A percentile compares a stretch with the other conserved stretches of the same genome.
Conservation (phyloP, 83 land plant genomes). For the Diphasiastrum complanatum region DNA sequence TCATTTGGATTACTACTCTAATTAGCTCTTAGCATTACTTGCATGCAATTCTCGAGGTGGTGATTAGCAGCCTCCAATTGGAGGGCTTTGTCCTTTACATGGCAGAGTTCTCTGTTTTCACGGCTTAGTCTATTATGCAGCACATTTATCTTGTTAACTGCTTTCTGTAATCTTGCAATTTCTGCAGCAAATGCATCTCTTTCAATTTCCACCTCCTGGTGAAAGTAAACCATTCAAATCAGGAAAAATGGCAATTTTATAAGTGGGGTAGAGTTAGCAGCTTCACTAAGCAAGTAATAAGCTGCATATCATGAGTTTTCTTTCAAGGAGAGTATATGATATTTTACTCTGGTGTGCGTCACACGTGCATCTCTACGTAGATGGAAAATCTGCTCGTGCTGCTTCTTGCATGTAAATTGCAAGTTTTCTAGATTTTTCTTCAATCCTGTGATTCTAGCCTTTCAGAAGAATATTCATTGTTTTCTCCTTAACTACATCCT, state of each 20-base stretch:
- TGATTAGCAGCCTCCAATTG: too few relatives aligned
- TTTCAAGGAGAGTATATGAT: not conserved
- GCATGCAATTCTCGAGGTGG: too few relatives aligned
- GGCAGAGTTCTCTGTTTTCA: too few relatives aligned
- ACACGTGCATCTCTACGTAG: conserved; percentile 20
- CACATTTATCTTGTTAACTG: not conserved
- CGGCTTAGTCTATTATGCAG: too few relatives aligned
- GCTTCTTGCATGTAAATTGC: conserved; percentile 11
- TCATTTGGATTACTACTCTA: too few relatives aligned
- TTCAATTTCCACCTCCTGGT: conserved; percentile 19
- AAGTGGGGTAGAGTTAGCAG: not conserved
- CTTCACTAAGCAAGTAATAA: conserved; percentile 2
- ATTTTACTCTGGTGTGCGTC: conserved; percentile 15
- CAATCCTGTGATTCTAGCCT: conserved; percentile 5
- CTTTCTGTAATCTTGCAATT: not conserved
- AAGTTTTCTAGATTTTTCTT: conserved; percentile 14
- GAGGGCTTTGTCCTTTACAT: too few relatives aligned
- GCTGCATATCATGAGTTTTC: not conserved
- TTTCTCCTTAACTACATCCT: not conserved
- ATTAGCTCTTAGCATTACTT: too few relatives aligned
- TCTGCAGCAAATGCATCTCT: conserved; percentile 19
- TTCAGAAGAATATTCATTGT: not conserved
- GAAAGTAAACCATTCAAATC: not conserved
- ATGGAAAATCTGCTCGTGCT: conserved; percentile 16
- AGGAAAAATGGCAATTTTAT: not conserved